phyloP scores from a whole-genome alignment of 2,329 filamentous ascomycete species.

The Phoma herbarum region DNA sequence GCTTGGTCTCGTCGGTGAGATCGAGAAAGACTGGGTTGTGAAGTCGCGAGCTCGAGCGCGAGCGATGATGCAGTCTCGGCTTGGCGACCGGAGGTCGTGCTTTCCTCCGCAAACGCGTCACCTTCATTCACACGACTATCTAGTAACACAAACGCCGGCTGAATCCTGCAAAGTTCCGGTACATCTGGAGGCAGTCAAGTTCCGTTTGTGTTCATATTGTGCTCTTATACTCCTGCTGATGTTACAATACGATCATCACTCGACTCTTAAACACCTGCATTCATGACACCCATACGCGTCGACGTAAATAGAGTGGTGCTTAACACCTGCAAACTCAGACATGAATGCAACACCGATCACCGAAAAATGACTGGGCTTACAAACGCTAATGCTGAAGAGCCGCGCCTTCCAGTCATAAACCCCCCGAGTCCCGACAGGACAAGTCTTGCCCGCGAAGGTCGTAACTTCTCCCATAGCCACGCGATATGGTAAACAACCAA shows the following conservation, averaged over 20 bases:
- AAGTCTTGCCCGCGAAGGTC: constrained; percentile 2
- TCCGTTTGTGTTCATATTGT: neutral
- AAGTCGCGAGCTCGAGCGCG: constrained; percentile 9
- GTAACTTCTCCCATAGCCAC: constrained; percentile 20
- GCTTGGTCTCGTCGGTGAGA: constrained; percentile 2
- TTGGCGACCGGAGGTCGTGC: constrained; percentile 19
- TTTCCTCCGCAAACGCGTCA: constrained; percentile 11
- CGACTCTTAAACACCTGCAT: neutral
- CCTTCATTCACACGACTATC: neutral
- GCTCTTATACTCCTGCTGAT: neutral
- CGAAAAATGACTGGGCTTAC: neutral
- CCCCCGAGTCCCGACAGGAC: neutral
- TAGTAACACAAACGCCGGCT: neutral
- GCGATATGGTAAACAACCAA: constrained; percentile 10
- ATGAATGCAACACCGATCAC: too few species aligned
- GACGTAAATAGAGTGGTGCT: neutral
- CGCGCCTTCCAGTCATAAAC: constrained; percentile 1
- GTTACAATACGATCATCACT: neutral
- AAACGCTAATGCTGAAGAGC: neutral
- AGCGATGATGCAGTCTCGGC: constrained; percentile 18
- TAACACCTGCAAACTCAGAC: neutral
- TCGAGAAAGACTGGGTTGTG: constrained; percentile 1
- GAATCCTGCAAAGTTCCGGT: neutral
- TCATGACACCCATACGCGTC: neutral
- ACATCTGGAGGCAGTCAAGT: neutral